Evolutionary conservation across 2,329 filamentous ascomycete species (phyloP).

Genomic region (Cladosporium sp.): DNA sequence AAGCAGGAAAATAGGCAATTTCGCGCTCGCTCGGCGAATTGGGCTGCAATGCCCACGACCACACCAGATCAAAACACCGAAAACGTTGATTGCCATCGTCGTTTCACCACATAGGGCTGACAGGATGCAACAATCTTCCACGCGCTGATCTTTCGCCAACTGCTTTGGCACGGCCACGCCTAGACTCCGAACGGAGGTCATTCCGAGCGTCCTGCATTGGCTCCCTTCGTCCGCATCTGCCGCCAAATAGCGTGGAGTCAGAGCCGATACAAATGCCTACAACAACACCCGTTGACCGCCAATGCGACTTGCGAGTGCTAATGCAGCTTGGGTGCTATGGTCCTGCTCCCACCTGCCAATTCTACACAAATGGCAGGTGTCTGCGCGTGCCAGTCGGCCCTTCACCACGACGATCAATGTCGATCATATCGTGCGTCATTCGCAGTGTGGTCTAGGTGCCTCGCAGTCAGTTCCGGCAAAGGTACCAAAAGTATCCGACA

Average conservation of each 20-base stretch:
- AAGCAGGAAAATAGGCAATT: not conserved
- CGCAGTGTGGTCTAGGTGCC: not conserved
- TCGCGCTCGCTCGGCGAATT: not conserved
- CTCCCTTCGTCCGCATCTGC: not conserved
- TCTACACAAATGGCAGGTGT: slow-evolving; percentile 3
- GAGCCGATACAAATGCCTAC: not conserved
- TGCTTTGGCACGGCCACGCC: not conserved
- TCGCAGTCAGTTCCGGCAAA: not conserved
- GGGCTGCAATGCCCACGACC: slow-evolving; percentile 3
- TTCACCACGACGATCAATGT: not conserved
- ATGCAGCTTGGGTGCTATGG: not conserved
- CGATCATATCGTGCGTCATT: slow-evolving; percentile 7
- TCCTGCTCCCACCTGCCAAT: not conserved
- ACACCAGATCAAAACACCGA: slow-evolving; percentile 9
- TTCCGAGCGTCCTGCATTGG: not conserved
- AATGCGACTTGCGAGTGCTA: not conserved
- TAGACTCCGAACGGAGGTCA: not conserved
- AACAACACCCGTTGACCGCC: not conserved
- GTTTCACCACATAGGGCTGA: slow-evolving; percentile 21
- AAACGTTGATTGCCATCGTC: slow-evolving; percentile 18
- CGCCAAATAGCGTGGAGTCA: not conserved
- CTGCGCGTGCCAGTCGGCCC: slow-evolving; percentile 10
- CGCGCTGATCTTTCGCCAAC: slow-evolving; percentile 16
- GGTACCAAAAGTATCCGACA: not conserved
- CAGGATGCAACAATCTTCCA: not conserved